These are phyloP conservation scores for Neurospora hispaniola DNA, from an alignment of 495 filamentous ascomycete genomes.

Conservation along the genomic window DNA sequence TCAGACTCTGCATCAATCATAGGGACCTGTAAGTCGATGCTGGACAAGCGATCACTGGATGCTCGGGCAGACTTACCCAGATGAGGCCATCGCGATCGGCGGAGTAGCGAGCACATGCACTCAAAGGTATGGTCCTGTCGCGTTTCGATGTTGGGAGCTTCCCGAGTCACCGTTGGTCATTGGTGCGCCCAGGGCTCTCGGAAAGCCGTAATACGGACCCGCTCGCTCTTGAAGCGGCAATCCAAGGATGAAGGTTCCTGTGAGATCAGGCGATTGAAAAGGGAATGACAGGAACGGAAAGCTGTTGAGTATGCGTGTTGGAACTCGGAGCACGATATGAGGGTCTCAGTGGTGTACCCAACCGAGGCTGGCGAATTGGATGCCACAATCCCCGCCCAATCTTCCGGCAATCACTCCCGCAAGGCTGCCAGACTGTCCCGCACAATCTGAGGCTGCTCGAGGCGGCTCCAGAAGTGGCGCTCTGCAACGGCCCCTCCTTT, in stretches of 20 bases:
- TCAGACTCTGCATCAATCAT: background rate
- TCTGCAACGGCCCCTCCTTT: background rate
- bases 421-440: background rate
- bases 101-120: conserved; percentile 7
- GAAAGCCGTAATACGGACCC: background rate
- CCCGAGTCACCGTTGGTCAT: background rate
- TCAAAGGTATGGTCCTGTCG: background rate
- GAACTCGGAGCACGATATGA: background rate
- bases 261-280: background rate
- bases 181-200: background rate
- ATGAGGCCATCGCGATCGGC: conserved; percentile 26
- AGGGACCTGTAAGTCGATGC: background rate
- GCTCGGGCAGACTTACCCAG: conserved; percentile 14
- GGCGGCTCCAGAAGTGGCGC: background rate
- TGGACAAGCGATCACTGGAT: background rate
- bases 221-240: background rate
- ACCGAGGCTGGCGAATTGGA: background rate
- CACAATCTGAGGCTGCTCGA: background rate
- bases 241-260: background rate
- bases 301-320: background rate
- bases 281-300: background rate
- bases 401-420: background rate
- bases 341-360: background rate
- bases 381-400: background rate
- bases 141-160: background rate